phyloP scores from a whole-genome alignment of 148 eudicot genomes.

The Rhododendron kiyosumense region DNA sequence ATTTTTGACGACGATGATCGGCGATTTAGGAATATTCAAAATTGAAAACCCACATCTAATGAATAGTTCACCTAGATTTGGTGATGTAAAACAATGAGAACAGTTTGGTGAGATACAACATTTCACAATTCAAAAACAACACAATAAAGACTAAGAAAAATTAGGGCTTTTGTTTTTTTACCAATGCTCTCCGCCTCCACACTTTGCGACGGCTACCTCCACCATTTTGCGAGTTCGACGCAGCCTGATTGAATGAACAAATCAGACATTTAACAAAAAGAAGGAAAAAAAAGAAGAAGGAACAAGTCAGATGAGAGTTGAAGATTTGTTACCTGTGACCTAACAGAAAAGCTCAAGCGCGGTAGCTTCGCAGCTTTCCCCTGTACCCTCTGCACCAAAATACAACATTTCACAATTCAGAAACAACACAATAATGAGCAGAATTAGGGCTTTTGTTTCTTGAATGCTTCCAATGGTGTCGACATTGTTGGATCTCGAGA shows the following conservation, averaged over 20 bases:
- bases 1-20: too few species aligned
- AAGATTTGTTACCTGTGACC: conserved; percentile 30
- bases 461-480: too few species aligned
- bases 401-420: background rate
- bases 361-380: conserved; percentile 11
- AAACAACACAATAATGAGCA: background rate
- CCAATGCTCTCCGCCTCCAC: conserved; percentile 93
- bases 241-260: conserved; percentile 23
- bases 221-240: conserved; percentile 26
- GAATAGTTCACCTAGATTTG: background rate
- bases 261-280: background rate
- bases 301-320: background rate
- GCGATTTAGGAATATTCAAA: too few species aligned
- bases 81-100: background rate
- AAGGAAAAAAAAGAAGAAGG: background rate
- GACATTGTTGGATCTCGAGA: too few species aligned
- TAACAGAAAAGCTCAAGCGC: conserved; percentile 18
- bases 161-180: conserved; percentile 11
- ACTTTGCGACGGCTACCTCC: conserved; percentile 45
- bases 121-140: background rate
- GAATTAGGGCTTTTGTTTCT: background rate
- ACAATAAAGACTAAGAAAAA: background rate
- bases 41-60: background rate
- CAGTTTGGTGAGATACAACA: background rate
- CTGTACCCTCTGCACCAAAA: conserved; percentile 29